Percentiles rank a stretch among this genome's conserved stretches.
These are phyloP conservation scores for Xylogone sp. DNA, from an alignment of 2,329 filamentous ascomycete species.

Conservation along the genomic window DNA sequence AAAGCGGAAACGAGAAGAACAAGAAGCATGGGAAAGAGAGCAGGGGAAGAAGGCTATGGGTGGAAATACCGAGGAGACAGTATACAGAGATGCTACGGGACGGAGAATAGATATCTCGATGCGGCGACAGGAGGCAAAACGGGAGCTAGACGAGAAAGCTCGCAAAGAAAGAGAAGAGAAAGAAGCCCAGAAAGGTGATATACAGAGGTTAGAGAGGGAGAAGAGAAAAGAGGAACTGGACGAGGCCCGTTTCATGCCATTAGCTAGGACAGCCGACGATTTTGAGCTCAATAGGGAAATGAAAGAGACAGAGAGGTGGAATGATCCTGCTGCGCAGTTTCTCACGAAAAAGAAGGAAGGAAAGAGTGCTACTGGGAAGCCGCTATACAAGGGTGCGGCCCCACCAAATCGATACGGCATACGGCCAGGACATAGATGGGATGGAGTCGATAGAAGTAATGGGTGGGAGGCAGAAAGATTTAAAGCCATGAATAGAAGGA, in stretches of 20 bases:
- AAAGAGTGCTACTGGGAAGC: constrained; percentile 20
- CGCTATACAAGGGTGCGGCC: constrained; percentile 71
- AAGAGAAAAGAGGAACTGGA: constrained; percentile 64
- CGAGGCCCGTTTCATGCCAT: constrained; percentile 76
- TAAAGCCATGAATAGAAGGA: constrained; percentile 74
- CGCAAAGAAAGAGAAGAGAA: constrained; percentile 60
- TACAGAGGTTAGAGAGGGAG: constrained; percentile 69
- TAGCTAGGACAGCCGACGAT: constrained; percentile 82
- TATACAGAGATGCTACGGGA: constrained; percentile 92
- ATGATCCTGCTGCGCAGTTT: constrained; percentile 87
- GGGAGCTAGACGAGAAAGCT: constrained; percentile 69
- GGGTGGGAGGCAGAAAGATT: constrained; percentile 94
- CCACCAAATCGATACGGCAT: constrained; percentile 94
- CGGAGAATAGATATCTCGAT: constrained; percentile 90
- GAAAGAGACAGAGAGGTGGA: constrained; percentile 76
- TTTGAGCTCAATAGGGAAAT: constrained; percentile 80
- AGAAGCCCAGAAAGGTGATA: constrained; percentile 76
- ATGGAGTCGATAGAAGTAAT: constrained; percentile 91
- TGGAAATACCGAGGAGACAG: constrained; percentile 63
- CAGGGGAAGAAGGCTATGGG: constrained; percentile 36
- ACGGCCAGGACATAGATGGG: constrained; percentile 88
- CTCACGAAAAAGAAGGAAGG: constrained; percentile 48
- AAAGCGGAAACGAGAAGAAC: constrained; percentile 63
- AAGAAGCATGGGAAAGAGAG: constrained; percentile 43
- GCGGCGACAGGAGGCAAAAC: constrained; percentile 82